Evolutionary conservation across 495 filamentous ascomycete genomes (phyloP).

Genomic region (Pyronema omphalodes): DNA sequence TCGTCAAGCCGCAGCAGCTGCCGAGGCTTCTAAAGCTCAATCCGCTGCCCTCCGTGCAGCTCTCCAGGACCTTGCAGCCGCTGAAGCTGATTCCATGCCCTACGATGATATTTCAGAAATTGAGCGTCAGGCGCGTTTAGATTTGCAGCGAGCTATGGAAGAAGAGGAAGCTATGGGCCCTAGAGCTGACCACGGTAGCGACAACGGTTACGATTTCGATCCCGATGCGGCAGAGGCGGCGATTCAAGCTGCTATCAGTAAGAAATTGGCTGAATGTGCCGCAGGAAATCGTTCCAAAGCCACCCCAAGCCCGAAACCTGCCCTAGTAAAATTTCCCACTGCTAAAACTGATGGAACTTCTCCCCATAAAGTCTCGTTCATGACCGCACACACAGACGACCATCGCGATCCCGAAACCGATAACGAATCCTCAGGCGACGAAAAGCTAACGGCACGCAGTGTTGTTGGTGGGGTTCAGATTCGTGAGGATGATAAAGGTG

Average conservation of each 20-base stretch:
- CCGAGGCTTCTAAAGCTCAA: neutral
- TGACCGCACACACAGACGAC: too few species aligned
- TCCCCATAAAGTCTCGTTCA: too few species aligned
- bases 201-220: neutral
- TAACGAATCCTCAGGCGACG: neutral
- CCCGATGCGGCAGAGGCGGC: neutral
- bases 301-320: neutral
- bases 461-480: constrained; percentile 2
- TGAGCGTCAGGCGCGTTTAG: neutral
- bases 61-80: neutral
- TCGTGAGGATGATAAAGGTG: neutral
- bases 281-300: neutral
- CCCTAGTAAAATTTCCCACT: neutral
- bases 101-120: neutral
- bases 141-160: neutral
- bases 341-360: too few species aligned
- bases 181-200: neutral
- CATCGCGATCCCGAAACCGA: too few species aligned
- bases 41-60: neutral
- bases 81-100: neutral
- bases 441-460: neutral
- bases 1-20: neutral
- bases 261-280: neutral
- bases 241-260: neutral
- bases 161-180: neutral